Base-by-base conservation (phyloP, 495 filamentous ascomycete genomes). In the Neurospora hispaniola region DNA sequence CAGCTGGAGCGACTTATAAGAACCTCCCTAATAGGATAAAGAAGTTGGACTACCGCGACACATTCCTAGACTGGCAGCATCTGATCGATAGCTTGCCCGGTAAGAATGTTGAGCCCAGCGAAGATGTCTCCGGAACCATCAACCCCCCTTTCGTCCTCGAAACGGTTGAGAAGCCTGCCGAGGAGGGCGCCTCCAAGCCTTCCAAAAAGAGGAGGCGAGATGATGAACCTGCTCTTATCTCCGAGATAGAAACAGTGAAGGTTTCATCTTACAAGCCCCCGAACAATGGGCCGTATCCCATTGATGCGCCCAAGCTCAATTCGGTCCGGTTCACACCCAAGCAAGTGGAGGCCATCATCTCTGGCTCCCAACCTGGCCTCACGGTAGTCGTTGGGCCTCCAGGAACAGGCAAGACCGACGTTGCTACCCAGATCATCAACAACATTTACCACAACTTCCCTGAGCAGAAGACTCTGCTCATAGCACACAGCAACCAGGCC, bases 371-470 rank as follows among this genome's bases (percentile, higher is more conserved):
- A 76, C 96, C 96, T 18, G 96, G 96, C 14, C 87, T 99, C 66
- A 97, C 94, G 12, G 88, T 99, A 74, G 92, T 99, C 73, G 94
- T 98, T 72, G 96, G 96, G 0, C 96, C 96, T 48, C 96, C 96
- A 10, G 96, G 96, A 16, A 99, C 96, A 4, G 96, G 96, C 72
- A 99, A 99, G 84, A 99, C 96, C 39, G 96, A 99, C 81, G 96
- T 99, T 71, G 94, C 93, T 38, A 98, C 95, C 4, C 96, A 99
- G 80, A 96, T 98, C 75, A 98, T 99, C 82, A 97, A 93, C 86
- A 98, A 98, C 79, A 92, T 99, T 71, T 99, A 98, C 80, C 96
- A 98, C 84, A 96, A 97, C 82, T 98, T 97, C 79, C 96, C 96
- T 18, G 85, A 87, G 38, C 94, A 99, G 79, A 90, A 94, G 59